These are phyloP conservation scores for Turritis glabra DNA, from an alignment of 345 rosid genomes.

Conservation along the genomic window DNA sequence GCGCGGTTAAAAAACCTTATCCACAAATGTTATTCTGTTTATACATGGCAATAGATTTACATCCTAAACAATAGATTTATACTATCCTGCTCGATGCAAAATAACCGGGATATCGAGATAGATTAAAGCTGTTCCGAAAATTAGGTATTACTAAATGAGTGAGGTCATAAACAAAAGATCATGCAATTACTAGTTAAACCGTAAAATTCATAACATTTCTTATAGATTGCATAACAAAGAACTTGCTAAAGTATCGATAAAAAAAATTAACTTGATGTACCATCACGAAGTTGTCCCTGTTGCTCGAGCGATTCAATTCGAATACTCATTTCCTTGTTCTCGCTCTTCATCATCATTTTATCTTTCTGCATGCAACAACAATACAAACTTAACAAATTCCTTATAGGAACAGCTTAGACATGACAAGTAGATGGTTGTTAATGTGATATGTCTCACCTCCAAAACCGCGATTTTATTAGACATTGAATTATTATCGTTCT, in stretches of 20 bases:
- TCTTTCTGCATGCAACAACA: neutral
- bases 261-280: conserved; percentile 25
- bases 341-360: neutral
- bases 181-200: no score
- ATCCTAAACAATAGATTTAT: no score
- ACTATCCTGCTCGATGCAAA: no score
- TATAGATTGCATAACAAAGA: no score
- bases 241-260: no score
- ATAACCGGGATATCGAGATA: no score
- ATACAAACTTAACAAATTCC: neutral
- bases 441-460: conserved; percentile 40
- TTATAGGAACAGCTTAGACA: neutral
- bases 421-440: neutral
- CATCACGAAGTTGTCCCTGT: conserved; percentile 59
- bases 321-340: conserved; percentile 39
- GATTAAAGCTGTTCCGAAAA: no score
- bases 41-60: no score
- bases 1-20: neutral
- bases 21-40: no score
- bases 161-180: no score
- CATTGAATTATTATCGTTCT: neutral
- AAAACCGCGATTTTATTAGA: neutral
- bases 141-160: no score
- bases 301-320: conserved; percentile 62
- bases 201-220: no score